phyloP scores from a whole-genome alignment of 2,329 filamentous ascomycete species.

The Phialophora macrospora region DNA sequence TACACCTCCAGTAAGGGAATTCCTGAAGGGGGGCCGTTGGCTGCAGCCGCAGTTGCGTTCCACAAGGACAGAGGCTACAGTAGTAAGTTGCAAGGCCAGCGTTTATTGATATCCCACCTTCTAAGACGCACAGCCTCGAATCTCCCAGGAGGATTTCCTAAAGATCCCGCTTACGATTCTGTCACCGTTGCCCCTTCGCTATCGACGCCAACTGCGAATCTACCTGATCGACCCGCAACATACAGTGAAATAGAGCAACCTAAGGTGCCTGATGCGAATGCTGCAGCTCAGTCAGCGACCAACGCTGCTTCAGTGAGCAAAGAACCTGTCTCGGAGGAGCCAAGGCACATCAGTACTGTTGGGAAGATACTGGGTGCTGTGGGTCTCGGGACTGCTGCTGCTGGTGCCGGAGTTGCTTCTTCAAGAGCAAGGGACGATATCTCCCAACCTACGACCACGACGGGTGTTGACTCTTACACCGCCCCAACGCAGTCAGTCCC shows the following conservation, averaged over 20 bases:
- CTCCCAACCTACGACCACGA: slow-evolving; percentile 30
- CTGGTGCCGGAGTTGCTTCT: slow-evolving; percentile 20
- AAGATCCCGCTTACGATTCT: slow-evolving; percentile 21
- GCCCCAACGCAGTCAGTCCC: slow-evolving; percentile 29
- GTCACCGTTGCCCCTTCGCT: slow-evolving; percentile 21
- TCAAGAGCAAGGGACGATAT: slow-evolving; percentile 17
- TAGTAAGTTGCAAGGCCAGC: slow-evolving; percentile 21
- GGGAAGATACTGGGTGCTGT: slow-evolving; percentile 36
- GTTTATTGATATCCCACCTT: neutral
- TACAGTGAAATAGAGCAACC: slow-evolving; percentile 19
- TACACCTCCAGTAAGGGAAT: slow-evolving; percentile 28
- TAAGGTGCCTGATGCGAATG: slow-evolving; percentile 8
- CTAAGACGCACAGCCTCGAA: slow-evolving; percentile 27
- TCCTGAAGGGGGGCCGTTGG: slow-evolving; percentile 25
- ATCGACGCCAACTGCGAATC: slow-evolving; percentile 12
- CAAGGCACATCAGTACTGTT: slow-evolving; percentile 23
- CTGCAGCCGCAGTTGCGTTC: slow-evolving; percentile 29
- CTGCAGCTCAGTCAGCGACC: slow-evolving; percentile 18
- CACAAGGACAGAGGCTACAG: slow-evolving; percentile 26
- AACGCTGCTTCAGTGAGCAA: neutral
- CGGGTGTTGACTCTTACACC: slow-evolving; percentile 32
- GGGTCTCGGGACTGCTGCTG: slow-evolving; percentile 34
- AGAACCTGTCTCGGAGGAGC: slow-evolving; percentile 8
- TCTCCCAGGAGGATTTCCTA: slow-evolving; percentile 33
- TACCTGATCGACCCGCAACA: slow-evolving; percentile 12